Base-by-base conservation (phyloP, 768 basidiomycete genomes). In the Trametes meyenii region DNA sequence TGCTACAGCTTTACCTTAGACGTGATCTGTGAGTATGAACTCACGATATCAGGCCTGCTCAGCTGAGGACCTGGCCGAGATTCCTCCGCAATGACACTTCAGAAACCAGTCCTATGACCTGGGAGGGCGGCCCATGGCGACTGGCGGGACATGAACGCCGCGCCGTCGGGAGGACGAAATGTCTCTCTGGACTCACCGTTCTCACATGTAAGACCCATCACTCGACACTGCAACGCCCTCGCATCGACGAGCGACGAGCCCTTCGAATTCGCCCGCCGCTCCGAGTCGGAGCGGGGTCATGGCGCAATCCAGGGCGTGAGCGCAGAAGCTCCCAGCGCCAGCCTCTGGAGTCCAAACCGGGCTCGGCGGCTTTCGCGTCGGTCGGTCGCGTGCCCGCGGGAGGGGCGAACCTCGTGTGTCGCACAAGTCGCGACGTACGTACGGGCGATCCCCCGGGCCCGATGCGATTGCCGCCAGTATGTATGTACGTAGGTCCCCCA, bases 231-330 rank as follows among this genome's bases (percentile, higher is more conserved):
- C 33, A n/a, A 36, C 19, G 46, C 46, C 46, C 56, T 40, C 54
- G 23, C 43, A 16, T 36, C 13, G 13, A 6, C 50, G 29, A 17
- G n/a, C 40, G 40, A 8, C 24, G 24, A 21, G 33, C 33, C 17
- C 35, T 11, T 33, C 29, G 29, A 33, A 17, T 21, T 19, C 10
- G 29, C 11, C 26, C 45, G 54, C 60, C 53, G 60, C 19, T 55
- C 60, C 60, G 60, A 55, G 19, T 55, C 60, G 54, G 60, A 55
- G 60, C 60, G 60, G 60, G 21, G n/a, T 24, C 38, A 55, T 44
- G 43, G 52, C 46, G 50, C 44, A 45, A 51, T 45, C 23, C 42
- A 42, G 50, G 12, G 40, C 40, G 26, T 14, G 43, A 19, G 42
- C 43, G 16, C 43, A 44, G 21, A 44, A 17, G 29, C n/a, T n/a